These are phyloP conservation scores for Pseudotsuga menziesii DNA, from an alignment of 75 land plant genomes.

Conservation along the genomic window DNA sequence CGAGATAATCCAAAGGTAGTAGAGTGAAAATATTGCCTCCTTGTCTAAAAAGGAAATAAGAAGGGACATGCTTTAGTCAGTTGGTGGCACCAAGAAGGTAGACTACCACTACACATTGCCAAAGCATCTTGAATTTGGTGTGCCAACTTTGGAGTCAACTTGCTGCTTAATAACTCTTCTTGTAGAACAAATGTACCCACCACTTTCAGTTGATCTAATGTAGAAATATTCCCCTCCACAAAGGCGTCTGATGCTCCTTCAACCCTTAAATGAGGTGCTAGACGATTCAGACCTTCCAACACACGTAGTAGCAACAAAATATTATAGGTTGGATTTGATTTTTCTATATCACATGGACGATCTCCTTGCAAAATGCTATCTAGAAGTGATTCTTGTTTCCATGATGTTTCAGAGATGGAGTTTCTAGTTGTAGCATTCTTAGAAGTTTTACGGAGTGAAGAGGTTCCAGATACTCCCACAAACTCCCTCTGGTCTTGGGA, in stretches of 20 bases:
- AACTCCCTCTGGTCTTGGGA: neutral
- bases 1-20: conserved; percentile 45
- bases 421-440: too few species aligned
- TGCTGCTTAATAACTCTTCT: conserved; percentile 71
- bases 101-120: conserved; percentile 48
- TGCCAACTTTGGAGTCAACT: conserved; percentile 63
- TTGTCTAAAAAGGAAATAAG: conserved; percentile 71
- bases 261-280: conserved; percentile 35
- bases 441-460: too few species aligned
- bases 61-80: conserved; percentile 41
- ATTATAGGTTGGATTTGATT: conserved; percentile 54
- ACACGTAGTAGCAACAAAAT: conserved; percentile 60
- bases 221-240: conserved; percentile 19
- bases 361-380: conserved; percentile 39
- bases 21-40: conserved; percentile 63
- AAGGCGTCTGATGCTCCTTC: conserved; percentile 55
- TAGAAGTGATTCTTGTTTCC: conserved; percentile 22
- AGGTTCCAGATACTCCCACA: neutral
- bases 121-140: conserved; percentile 50
- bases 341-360: conserved; percentile 63
- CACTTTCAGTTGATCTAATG: conserved; percentile 39
- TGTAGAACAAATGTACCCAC: conserved; percentile 34
- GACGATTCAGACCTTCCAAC: conserved; percentile 67
- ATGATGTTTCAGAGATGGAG: too few species aligned
- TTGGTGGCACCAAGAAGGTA: conserved; percentile 46